Evolutionary conservation across 805 yeast species (phyloP), one percentile per base, ranked within the genome.

Genomic region (Nakazawaea anatomiae): DNA sequence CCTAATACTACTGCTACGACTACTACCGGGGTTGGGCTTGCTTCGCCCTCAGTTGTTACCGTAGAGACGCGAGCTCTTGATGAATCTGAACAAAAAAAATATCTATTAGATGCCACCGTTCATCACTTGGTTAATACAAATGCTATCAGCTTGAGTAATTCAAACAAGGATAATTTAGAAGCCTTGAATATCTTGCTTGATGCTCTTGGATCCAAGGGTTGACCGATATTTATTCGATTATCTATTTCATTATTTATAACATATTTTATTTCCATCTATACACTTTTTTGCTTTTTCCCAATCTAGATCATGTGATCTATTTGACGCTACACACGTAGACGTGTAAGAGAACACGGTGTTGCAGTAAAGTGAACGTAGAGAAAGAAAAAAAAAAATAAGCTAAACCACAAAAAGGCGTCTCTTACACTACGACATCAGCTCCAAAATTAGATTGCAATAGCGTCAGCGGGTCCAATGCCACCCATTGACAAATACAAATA

Each of bases 161-260:
- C 58, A 6, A 58, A 58, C 46, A 60, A 60, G 44, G 66, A 62
- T 35, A 60, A 59, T 44, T 28, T 58, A 4, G 56, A 58, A 48
- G 58, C 52, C 34, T 52, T 60, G 44, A 58, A 59, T 38, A 43
- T 49, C n/a, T 45, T 60, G 4, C 51, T 60, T 18, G 54, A 55
- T 25, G 55, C 53, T 8, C 57, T 61, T 40, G 59, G 59, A 12
- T 52, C 55, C 12, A 50, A 48, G 31, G 11, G 36, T 7, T 39
- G 35, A 27, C 6, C 9, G 10, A 27, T 36, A 35, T n/a, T 35
- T 28, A 27, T 12, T 38, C n/a, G 4, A 31, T 36, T 44, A 29
- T 35, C 6, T 25, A 27, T 44, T 18, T 36, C 9, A 12, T 36
- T 35, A 36, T 44, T 12, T 32, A 12, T 44, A 32, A 9, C 11